Evolutionary conservation across 345 rosid genomes (phyloP), one percentile per base, ranked within the genome.

Genomic region (Dipteronia sinensis): DNA sequence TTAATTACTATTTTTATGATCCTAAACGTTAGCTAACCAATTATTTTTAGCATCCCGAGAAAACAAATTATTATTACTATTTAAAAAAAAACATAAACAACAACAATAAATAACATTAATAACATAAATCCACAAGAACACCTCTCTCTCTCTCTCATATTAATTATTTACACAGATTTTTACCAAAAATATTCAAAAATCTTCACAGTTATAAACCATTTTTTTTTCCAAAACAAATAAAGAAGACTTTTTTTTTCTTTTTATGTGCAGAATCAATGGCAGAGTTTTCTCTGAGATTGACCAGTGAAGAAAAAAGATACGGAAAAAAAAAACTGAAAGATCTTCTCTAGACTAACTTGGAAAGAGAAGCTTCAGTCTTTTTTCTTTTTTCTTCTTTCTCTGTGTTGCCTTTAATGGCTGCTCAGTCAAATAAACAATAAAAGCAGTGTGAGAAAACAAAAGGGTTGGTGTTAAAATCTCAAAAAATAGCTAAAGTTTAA

Each of bases 301-400:
- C 7, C 53, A 53, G 64, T 23, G 53, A 22, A 51, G 71, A 40
- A 61, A 17, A 20, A 58, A 42, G 46, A 7, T 42, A 42, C 46
- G 10, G 46, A 42, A 7, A 9, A 42, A 40, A 42, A 42, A 42
- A 42, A 9, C 46, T 42, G 46, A 42, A 82, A 67, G 65, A 81
- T 83, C 82, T 85, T 82, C 80, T 81, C 72, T 76, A 38, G 59
- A 78, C 80, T 66, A 72, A 65, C 70, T 69, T 73, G 63, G 81
- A 66, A 78, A 75, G 53, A 74, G 74, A 73, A 83, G 77, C 51
- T 74, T 74, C 81, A 69, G 46, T 76, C 80, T 71, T 63, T 80
- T 81, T 62, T 25, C 1, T 73, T 78, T 83, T 73, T 78, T 83
- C 61, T 78, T 76, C 69, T 25, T 69, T 46, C 15, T 46, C 49